These are phyloP conservation scores for Yueomyces sp. DNA, from an alignment of 805 yeast species.

Conservation along the genomic window DNA sequence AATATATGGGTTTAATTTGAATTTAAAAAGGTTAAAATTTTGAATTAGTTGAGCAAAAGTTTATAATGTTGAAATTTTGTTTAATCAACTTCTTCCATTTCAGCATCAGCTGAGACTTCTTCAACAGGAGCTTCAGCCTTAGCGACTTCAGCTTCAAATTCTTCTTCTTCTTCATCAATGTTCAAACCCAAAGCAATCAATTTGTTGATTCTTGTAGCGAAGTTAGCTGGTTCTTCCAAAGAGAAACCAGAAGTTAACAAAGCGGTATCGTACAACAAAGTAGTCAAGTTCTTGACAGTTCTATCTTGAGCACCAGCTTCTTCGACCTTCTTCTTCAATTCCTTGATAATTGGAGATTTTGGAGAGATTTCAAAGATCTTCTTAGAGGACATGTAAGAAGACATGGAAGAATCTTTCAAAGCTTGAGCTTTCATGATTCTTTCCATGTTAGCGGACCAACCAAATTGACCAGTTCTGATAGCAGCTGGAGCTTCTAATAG, in stretches of 20 bases:
- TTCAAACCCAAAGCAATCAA: conserved; percentile 95
- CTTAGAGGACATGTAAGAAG: conserved; percentile 98
- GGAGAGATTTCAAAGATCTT: conserved; percentile 98
- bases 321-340: conserved; percentile 92
- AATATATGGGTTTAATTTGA: too few relatives aligned
- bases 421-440: conserved; percentile 99
- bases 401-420: conserved; percentile 95
- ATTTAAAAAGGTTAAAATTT: too few relatives aligned
- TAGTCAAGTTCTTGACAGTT: conserved; percentile 95
- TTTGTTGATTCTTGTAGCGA: conserved; percentile 96
- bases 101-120: conserved; percentile 70
- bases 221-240: conserved; percentile 94
- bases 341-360: conserved; percentile 86
- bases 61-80: not conserved
- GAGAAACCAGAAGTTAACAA: conserved; percentile 97
- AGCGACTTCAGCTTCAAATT: conserved; percentile 27
- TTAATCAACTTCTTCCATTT: conserved; percentile 98
- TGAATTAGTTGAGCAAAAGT: too few relatives aligned
- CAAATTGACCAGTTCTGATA: conserved; percentile 98
- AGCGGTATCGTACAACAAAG: conserved; percentile 94
- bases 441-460: conserved; percentile 99
- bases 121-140: conserved; percentile 38
- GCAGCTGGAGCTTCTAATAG: conserved; percentile 99
- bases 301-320: conserved; percentile 96
- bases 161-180: conserved; percentile 73